phyloP scores from a whole-genome alignment of 2,329 filamentous ascomycete genomes.

The Intubia oerlemansii region DNA sequence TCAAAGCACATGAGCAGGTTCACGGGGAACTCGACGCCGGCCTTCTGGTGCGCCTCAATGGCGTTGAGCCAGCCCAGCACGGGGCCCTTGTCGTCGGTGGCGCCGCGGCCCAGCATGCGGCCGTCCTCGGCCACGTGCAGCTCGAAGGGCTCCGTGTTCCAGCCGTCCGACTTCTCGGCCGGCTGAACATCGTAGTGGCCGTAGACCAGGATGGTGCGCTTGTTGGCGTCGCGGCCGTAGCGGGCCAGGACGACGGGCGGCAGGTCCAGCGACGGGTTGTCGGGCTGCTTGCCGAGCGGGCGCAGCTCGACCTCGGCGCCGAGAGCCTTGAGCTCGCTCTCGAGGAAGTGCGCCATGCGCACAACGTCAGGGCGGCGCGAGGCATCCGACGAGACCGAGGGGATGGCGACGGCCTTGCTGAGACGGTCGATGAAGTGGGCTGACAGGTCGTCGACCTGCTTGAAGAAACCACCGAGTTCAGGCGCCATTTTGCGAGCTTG shows the following conservation, averaged over 20 bases:
- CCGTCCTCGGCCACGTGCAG: constrained; percentile 74
- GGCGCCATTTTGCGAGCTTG: constrained; percentile 67
- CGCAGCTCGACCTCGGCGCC: constrained; percentile 78
- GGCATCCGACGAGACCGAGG: constrained; percentile 84
- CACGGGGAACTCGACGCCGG: constrained; percentile 82
- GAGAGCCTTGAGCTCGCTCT: constrained; percentile 57
- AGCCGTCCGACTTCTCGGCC: constrained; percentile 79
- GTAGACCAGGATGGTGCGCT: constrained; percentile 90
- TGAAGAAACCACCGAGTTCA: constrained; percentile 79
- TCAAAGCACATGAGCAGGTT: constrained; percentile 99
- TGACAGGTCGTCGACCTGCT: constrained; percentile 66
- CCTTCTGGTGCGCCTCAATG: constrained; percentile 93
- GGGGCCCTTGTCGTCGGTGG: constrained; percentile 94
- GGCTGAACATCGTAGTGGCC: constrained; percentile 98
- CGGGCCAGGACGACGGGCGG: constrained; percentile 82
- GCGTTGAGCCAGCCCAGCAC: constrained; percentile 95
- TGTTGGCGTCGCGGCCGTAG: constrained; percentile 80
- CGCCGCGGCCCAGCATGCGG: constrained; percentile 88
- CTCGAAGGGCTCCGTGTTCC: constrained; percentile 86
- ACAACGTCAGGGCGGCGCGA: constrained; percentile 79
- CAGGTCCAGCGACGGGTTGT: constrained; percentile 74
- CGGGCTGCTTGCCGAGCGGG: constrained; percentile 75
- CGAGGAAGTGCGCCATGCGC: constrained; percentile 88
- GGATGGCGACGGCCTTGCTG: constrained; percentile 82
- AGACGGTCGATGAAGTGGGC: constrained; percentile 77